phyloP scores from a whole-genome alignment of 805 yeast species.

The Candida rishiriensis region DNA sequence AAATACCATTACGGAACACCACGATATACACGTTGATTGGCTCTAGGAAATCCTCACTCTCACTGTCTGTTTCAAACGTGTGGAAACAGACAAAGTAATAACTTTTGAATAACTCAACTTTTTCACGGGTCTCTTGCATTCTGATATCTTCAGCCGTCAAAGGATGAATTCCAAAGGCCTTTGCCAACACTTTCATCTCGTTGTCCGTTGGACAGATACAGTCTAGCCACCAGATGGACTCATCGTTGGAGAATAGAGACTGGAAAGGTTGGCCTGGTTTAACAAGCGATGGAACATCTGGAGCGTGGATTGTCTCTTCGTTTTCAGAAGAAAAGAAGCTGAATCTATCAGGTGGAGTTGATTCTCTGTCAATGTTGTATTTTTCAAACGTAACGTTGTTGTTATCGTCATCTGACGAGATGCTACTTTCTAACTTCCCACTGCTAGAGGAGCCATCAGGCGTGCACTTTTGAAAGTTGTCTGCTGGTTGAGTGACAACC shows the following conservation, averaged over 20 bases:
- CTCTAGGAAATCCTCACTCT: conserved; percentile 77
- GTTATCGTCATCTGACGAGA: conserved; percentile 10
- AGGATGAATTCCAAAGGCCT: conserved; percentile 96
- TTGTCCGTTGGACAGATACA: conserved; percentile 91
- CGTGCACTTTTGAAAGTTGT: background rate
- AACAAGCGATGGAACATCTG: conserved; percentile 76
- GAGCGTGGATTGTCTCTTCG: conserved; percentile 86
- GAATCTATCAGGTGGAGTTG: conserved; percentile 66
- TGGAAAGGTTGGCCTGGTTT: conserved; percentile 60
- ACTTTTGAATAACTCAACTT: conserved; percentile 86
- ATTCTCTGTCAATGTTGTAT: conserved; percentile 10
- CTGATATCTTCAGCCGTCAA: conserved; percentile 96
- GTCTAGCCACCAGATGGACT: conserved; percentile 94
- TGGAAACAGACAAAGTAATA: conserved; percentile 97
- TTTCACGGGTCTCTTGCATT: conserved; percentile 95
- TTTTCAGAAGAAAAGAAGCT: conserved; percentile 76
- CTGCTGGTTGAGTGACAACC: conserved; percentile 1
- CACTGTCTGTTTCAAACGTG: conserved; percentile 84
- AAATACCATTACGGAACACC: conserved; percentile 62
- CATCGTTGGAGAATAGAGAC: conserved; percentile 64
- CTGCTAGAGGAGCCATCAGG: conserved; percentile 9
- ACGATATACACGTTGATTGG: conserved; percentile 75
- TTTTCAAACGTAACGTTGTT: conserved; percentile 21
- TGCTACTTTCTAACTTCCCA: conserved; percentile 9
- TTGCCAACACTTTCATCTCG: conserved; percentile 88